Evolutionary conservation across 2,329 filamentous ascomycete genomes (phyloP).

Genomic region (Nemania diffusa): DNA sequence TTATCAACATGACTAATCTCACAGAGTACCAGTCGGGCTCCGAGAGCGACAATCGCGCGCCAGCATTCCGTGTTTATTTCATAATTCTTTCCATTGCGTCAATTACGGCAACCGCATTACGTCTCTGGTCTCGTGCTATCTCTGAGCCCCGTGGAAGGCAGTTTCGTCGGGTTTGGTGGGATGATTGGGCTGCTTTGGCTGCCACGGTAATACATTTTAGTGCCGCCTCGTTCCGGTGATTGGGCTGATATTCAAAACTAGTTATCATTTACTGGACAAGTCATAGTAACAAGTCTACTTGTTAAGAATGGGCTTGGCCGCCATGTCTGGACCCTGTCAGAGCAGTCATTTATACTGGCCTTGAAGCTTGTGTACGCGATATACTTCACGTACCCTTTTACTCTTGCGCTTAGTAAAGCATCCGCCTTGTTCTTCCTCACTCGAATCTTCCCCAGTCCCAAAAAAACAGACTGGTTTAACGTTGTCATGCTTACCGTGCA

Average conservation of each 20-base stretch:
- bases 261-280: not conserved
- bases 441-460: not conserved
- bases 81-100: not conserved
- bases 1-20: too few relatives aligned
- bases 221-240: not conserved
- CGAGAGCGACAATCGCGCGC: not conserved
- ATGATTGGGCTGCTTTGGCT: not conserved
- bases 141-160: not conserved
- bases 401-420: not conserved
- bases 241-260: not conserved
- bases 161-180: not conserved
- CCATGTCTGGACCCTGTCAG: not conserved
- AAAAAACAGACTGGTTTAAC: not conserved
- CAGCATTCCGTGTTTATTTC: not conserved
- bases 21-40: too few relatives aligned
- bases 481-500: not conserved
- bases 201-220: not conserved
- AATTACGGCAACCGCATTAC: not conserved
- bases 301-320: not conserved
- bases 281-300: not conserved
- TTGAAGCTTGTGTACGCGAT: not conserved
- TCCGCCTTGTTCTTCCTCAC: not conserved
- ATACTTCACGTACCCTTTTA: not conserved
- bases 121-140: not conserved
- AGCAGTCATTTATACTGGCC: not conserved